Percentiles rank a stretch among this genome's conserved stretches.
phyloP scores from a whole-genome alignment of 1,284 basidiomycete genomes.

The Hemileia vastatrix region DNA sequence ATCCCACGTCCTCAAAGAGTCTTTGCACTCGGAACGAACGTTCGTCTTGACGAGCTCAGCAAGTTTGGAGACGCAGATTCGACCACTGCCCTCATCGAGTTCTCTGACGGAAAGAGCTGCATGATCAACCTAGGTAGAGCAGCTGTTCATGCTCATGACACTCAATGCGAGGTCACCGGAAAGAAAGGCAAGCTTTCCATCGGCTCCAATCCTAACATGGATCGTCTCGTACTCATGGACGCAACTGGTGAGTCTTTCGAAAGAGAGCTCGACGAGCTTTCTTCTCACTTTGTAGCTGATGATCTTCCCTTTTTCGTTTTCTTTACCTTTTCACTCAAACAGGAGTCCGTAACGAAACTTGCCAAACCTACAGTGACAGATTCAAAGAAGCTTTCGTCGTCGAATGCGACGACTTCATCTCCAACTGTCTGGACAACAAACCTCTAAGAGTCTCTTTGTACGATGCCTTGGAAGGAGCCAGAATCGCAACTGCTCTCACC shows the following conservation, averaged over 20 bases:
- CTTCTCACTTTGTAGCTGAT: no score
- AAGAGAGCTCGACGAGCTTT: no score
- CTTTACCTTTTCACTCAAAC: no score
- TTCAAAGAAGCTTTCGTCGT: conserved; percentile 11
- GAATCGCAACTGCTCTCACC: conserved; percentile 35
- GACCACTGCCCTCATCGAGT: background rate
- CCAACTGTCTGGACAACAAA: background rate
- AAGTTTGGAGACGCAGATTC: conserved; percentile 9
- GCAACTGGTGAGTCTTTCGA: background rate
- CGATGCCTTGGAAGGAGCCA: conserved; percentile 34
- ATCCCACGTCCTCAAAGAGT: background rate
- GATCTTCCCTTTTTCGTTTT: no score
- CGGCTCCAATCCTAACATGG: background rate
- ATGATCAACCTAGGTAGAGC: conserved; percentile 5
- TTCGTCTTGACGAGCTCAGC: background rate
- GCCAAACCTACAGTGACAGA: conserved; percentile 2
- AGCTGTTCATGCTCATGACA: background rate
- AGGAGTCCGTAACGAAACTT: background rate
- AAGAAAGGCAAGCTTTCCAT: background rate
- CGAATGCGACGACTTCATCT: conserved; percentile 4
- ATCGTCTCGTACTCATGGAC: background rate
- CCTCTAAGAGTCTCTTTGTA: conserved; percentile 13
- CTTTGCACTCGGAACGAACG: conserved; percentile 1
- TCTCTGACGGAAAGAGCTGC: background rate
- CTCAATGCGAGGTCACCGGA: background rate